These are phyloP conservation scores for Neonectria hederae DNA, from an alignment of 2,329 filamentous ascomycete genomes.

Conservation along the genomic window DNA sequence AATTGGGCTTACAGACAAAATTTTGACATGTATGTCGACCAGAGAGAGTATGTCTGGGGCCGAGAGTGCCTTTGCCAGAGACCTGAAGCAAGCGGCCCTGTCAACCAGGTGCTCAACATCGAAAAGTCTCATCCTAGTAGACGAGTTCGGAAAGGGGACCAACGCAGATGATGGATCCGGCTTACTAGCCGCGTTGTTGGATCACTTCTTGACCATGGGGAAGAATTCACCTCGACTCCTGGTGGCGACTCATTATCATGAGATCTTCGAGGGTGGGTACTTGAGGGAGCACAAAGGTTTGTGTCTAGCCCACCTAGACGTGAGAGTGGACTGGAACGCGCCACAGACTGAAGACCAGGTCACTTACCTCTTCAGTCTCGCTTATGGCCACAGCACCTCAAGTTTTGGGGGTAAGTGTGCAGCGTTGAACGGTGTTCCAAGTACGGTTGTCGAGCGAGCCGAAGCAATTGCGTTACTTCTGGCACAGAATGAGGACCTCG, in stretches of 20 bases:
- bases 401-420: slow-evolving; percentile 92
- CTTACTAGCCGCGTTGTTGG: slow-evolving; percentile 65
- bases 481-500: slow-evolving; percentile 78
- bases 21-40: slow-evolving; percentile 85
- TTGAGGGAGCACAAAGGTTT: slow-evolving; percentile 62
- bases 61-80: slow-evolving; percentile 75
- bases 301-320: slow-evolving; percentile 76
- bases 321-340: slow-evolving; percentile 66
- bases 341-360: slow-evolving; percentile 68
- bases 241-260: slow-evolving; percentile 72
- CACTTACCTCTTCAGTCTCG: slow-evolving; percentile 78
- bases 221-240: slow-evolving; percentile 64
- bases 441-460: slow-evolving; percentile 76
- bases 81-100: slow-evolving; percentile 86
- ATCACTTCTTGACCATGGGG: slow-evolving; percentile 62
- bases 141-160: slow-evolving; percentile 84
- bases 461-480: slow-evolving; percentile 76
- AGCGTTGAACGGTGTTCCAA: slow-evolving; percentile 83
- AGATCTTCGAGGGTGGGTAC: slow-evolving; percentile 74
- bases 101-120: slow-evolving; percentile 78
- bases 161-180: slow-evolving; percentile 67
- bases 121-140: slow-evolving; percentile 84
- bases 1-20: slow-evolving; percentile 91
- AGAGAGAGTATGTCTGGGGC: slow-evolving; percentile 68
- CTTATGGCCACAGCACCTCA: slow-evolving; percentile 73